phyloP scores from a whole-genome alignment of 73 alveolate genomes.

The Breviolum minutum region DNA sequence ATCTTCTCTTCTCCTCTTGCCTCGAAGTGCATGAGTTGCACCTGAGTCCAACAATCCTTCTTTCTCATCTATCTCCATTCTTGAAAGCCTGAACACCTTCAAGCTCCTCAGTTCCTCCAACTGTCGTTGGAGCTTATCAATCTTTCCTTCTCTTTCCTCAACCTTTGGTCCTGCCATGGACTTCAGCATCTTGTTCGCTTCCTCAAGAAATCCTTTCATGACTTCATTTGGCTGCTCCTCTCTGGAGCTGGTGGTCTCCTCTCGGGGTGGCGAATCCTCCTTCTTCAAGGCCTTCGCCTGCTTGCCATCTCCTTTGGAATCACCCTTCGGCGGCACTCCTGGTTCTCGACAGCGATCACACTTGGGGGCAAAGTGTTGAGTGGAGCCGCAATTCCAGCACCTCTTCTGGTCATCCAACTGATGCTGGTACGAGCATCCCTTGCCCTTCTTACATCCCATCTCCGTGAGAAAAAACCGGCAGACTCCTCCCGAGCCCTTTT shows the following conservation, averaged over 20 bases:
- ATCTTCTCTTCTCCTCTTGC: neutral
- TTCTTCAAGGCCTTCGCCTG: neutral
- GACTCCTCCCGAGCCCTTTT: neutral
- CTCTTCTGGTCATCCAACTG: neutral
- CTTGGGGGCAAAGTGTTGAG: neutral
- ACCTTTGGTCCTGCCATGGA: neutral
- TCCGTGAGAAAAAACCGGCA: neutral
- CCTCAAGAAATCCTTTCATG: neutral
- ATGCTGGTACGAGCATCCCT: neutral
- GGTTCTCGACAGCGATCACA: neutral
- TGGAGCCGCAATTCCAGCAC: neutral
- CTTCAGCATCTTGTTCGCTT: neutral
- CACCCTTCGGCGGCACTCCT: neutral
- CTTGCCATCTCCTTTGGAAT: neutral
- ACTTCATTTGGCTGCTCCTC: neutral
- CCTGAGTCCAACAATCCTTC: neutral
- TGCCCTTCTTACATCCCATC: neutral
- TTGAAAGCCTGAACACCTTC: neutral
- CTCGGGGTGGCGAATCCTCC: neutral
- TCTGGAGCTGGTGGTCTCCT: neutral
- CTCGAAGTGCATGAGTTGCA: neutral
- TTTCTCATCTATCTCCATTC: neutral
- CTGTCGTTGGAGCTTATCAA: neutral
- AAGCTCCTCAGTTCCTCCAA: neutral
- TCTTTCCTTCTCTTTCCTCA: neutral